phyloP scores from a whole-genome alignment of 2,329 filamentous ascomycete genomes.

The Coleophoma cylindrospora region DNA sequence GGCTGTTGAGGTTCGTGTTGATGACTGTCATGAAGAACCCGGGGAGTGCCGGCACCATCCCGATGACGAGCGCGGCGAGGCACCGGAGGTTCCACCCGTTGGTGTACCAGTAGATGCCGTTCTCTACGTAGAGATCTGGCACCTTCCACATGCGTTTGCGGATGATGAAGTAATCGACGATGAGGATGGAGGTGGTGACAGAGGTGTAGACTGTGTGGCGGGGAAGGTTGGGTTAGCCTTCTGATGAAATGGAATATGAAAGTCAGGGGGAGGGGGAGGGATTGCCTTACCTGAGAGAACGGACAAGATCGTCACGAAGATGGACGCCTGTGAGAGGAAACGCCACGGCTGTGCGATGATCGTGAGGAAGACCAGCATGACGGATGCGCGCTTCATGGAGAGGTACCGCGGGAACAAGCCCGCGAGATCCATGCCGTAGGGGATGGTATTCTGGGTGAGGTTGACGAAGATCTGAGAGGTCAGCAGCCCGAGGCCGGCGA shows the following conservation, averaged over 20 bases:
- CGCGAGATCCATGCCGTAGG: background rate
- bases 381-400: background rate
- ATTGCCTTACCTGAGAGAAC: background rate
- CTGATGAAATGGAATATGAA: background rate
- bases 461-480: background rate
- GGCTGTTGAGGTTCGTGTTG: background rate
- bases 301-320: background rate
- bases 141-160: background rate
- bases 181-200: background rate
- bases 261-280: background rate
- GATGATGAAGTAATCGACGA: background rate
- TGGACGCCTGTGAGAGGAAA: background rate
- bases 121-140: background rate
- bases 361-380: background rate
- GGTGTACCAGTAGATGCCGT: background rate
- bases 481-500: background rate
- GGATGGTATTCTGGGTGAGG: background rate
- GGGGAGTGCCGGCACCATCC: background rate
- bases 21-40: background rate
- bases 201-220: background rate
- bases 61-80: background rate
- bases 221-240: too few relatives aligned
- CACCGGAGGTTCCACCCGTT: background rate
- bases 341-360: background rate
- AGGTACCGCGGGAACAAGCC: background rate